A percentile compares a stretch with the other conserved stretches of the same genome.
Conservation (phyloP, 345 rosid genomes). For the Hibiscus trionum region DNA sequence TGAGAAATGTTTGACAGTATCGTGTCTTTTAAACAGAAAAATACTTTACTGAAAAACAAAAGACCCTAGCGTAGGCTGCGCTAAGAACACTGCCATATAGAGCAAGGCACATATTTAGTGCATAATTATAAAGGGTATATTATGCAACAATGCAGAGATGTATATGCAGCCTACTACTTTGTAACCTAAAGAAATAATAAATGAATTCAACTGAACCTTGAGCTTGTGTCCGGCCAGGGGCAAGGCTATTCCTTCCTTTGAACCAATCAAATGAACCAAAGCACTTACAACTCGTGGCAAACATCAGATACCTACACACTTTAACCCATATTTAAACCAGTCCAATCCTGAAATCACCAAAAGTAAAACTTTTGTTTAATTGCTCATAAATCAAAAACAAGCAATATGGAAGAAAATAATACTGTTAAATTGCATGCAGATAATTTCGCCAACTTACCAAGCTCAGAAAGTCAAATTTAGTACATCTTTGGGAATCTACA, state of each 20-base stretch:
- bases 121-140: not conserved
- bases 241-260: slow-evolving; percentile 21
- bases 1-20: not conserved
- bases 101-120: not conserved
- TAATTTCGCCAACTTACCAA: not conserved
- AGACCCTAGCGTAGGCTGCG: not conserved
- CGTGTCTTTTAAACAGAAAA: not conserved
- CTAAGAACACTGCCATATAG: not conserved
- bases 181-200: not conserved
- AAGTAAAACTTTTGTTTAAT: not conserved
- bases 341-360: not conserved
- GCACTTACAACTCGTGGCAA: slow-evolving; percentile 52
- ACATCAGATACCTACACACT: not conserved
- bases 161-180: not conserved
- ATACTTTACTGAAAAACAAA: not conserved
- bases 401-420: not conserved
- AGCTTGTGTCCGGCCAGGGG: slow-evolving; percentile 21
- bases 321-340: not conserved
- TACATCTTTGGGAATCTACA: not conserved
- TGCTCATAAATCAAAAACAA: not conserved
- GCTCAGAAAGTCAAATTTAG: not conserved
- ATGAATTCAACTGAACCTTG: slow-evolving; percentile 27
- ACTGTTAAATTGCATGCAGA: not conserved
- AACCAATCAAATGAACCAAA: slow-evolving; percentile 36
- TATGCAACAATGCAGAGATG: not conserved